Base-by-base conservation (phyloP, 495 filamentous ascomycete genomes). In the Podospora tetraspora region DNA sequence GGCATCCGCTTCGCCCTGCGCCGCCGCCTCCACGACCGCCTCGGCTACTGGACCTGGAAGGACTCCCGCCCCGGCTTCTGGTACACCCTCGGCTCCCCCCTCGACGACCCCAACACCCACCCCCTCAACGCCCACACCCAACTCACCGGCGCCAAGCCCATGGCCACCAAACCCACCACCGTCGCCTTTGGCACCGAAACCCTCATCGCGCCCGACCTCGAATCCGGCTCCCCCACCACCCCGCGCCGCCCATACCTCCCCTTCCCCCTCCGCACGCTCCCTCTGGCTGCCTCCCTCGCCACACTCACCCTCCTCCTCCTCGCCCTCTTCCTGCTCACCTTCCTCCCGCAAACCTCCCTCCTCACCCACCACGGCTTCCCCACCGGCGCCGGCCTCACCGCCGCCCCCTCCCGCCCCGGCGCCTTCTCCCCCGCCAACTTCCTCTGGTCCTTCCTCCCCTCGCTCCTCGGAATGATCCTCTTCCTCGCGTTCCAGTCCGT, bases 391-490 rank as follows among this genome's bases (percentile, higher is more conserved):
- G 78, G 80, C 24, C 77, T 96, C 2, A 79, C 81, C 6, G 86
- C 90, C 0, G 80, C 83, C 1, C 88, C 91, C 8, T 84, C 83
- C 13, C 71, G 2, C 16, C 43, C 79, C 0, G 81, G 79, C 37
- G 92, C 89, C 37, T 97, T 94, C 75, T 95, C 92, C 6, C 79
- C 91, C 2, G 91, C 93, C 60, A 90, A 96, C 78, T 97, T 97
- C 81, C 79, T 96, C 62, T 97, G 92, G 82, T 89, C 87, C 75
- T 95, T 97, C 75, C 70, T 97, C 63, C 93, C 93, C 0, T 87
- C 89, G 1, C 67, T 93, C 2, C 82, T 96, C 19, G 93, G 90
- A 23, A 90, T 90, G 71, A 66, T 92, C 27, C 77, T 93, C 25
- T 93, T 91, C 78, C 89, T 97, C 59, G 79, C 85, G 66, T 91